Conservation (phyloP, 2,329 filamentous ascomycete genomes). For the Trematosphaeria pertusa region DNA sequence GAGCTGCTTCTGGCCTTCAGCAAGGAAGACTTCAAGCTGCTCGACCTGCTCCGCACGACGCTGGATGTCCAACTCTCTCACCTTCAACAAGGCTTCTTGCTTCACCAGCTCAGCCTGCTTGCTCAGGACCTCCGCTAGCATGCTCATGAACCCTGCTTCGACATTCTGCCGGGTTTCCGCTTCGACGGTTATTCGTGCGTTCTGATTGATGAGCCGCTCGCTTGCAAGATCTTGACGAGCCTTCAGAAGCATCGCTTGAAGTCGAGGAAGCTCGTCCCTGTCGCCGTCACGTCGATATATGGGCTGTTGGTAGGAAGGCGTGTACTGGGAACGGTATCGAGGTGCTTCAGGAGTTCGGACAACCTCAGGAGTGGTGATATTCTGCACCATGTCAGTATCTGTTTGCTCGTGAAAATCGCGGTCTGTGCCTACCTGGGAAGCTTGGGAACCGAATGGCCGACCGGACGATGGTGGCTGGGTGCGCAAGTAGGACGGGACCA, state of each 20-base stretch:
- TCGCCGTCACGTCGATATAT: conserved; percentile 1
- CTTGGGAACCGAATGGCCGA: too few relatives aligned
- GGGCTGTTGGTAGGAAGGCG: too few relatives aligned
- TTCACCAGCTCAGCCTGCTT: conserved; percentile 21
- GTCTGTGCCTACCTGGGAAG: too few relatives aligned
- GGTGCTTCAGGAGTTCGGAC: too few relatives aligned
- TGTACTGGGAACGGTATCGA: too few relatives aligned
- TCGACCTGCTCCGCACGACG: conserved; percentile 20
- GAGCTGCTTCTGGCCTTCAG: conserved; percentile 31
- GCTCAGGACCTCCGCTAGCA: conserved; percentile 18
- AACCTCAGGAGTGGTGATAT: too few relatives aligned
- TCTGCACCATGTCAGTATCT: too few relatives aligned
- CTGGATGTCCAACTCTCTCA: conserved; percentile 17
- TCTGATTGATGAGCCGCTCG: conserved; percentile 19
- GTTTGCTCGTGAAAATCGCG: too few relatives aligned
- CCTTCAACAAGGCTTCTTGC: background rate
- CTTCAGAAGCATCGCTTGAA: conserved; percentile 20
- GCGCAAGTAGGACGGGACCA: too few relatives aligned
- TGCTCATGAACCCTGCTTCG: conserved; percentile 15
- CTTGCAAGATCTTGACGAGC: conserved; percentile 18
- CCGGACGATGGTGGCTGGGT: too few relatives aligned
- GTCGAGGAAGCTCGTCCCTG: conserved; percentile 17
- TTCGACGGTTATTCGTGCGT: conserved; percentile 15
- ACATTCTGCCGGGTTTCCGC: conserved; percentile 14
- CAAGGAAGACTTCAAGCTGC: conserved; percentile 27